These are phyloP conservation scores for Tuber melanosporum DNA, from an alignment of 495 filamentous ascomycete genomes.

Conservation along the genomic window DNA sequence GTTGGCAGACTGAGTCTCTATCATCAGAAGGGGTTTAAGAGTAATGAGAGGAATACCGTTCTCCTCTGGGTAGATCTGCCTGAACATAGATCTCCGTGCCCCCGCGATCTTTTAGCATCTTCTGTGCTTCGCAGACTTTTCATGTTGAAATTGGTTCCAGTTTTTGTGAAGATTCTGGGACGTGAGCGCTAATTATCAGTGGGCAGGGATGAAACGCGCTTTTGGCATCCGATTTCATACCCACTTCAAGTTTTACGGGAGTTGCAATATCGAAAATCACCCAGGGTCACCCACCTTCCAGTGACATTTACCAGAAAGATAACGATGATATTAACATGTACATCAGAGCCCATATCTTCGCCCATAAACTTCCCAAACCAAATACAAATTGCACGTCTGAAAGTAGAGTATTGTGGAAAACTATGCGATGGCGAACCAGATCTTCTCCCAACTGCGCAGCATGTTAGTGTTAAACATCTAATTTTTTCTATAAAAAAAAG, in stretches of 20 bases:
- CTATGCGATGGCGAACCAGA: constrained; percentile 34
- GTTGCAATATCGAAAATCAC: not conserved
- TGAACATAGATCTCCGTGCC: not conserved
- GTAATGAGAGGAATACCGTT: too few relatives aligned
- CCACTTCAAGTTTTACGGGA: not conserved
- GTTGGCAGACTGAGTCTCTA: not conserved
- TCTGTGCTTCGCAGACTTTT: not conserved
- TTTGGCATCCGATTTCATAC: not conserved
- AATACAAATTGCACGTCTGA: not conserved
- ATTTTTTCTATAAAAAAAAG: not conserved
- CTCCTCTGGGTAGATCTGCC: not conserved
- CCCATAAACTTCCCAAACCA: not conserved
- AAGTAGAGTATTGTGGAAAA: not conserved
- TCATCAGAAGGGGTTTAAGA: not conserved
- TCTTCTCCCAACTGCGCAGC: constrained; percentile 29
- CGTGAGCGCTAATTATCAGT: not conserved
- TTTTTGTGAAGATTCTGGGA: not conserved
- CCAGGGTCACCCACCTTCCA: not conserved
- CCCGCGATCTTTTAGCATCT: not conserved
- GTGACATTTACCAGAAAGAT: not conserved
- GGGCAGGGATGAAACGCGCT: not conserved
- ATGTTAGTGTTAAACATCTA: not conserved
- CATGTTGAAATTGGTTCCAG: not conserved
- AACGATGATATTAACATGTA: not conserved
- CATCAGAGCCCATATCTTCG: not conserved